Evolutionary conservation across 2,329 filamentous ascomycete species (phyloP), one percentile per base, ranked within the genome.

Genomic region (Mycogone perniciosa): DNA sequence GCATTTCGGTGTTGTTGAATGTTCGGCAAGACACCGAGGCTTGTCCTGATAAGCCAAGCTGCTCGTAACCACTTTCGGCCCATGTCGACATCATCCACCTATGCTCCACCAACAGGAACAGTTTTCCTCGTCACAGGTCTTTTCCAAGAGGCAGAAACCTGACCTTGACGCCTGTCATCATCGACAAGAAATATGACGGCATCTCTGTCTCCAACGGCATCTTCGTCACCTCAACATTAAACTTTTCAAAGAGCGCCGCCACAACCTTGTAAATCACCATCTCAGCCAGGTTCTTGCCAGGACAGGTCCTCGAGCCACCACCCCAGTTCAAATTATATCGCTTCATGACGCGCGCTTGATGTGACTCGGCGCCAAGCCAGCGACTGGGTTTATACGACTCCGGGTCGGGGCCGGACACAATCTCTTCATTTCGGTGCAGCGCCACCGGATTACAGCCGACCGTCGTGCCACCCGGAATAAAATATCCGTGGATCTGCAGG

Each of bases 381-480:
- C 79, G 69, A 1, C 68, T 64, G 0, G 78, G 76, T 0, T 64
- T 59, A 55, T 74, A 81, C 0, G 54, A 51, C 0, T 71, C 66
- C 0, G 76, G 67, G 29, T 76, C 69, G 0, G 57, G 29, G 0
- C 80, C 79, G 46, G 11, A 27, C 39, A 77, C 80, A 6, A 82
- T 68, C 0, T 71, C 68, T 6, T 58, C 51, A 50, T 76, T 78
- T 3, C 73, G 69, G 50, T 82, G 79, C 27, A 82, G 57, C 0
- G 73, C 67, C 1, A 73, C 67, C 0, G 77, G 74, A 41, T 71
- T 76, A 57, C 76, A 80, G 2, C 76, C 74, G 1, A 82, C 73
- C 0, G 70, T 71, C 0, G 74, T 75, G 4, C 73, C 71, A 0
- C 69, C 51, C 0, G 76, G 75, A 29, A 80, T 59, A 30, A 58